phyloP scores from a whole-genome alignment of 495 filamentous ascomycete genomes.

The Daldinia decipiens region DNA sequence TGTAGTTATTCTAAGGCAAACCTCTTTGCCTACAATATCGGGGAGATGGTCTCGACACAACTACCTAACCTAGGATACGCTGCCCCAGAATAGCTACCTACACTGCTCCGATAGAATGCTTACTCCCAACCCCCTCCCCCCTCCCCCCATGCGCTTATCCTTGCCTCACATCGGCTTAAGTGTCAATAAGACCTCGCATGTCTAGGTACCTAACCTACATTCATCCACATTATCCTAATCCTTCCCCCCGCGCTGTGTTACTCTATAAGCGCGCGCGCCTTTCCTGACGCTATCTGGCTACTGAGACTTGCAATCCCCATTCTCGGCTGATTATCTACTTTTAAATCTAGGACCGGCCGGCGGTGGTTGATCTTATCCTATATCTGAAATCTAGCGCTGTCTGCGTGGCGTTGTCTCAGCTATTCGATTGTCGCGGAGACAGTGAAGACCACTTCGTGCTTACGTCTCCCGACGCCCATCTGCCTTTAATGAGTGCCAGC shows the following conservation, averaged over 20 bases:
- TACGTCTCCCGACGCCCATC: background rate
- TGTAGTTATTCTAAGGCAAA: background rate
- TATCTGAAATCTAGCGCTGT: background rate
- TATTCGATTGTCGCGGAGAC: background rate
- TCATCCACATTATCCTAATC: background rate
- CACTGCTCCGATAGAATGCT: background rate
- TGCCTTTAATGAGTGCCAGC: background rate
- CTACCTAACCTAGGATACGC: background rate
- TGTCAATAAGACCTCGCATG: background rate
- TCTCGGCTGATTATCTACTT: background rate
- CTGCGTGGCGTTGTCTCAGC: background rate
- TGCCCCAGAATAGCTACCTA: background rate
- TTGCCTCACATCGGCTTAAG: background rate
- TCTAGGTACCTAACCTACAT: too few species aligned
- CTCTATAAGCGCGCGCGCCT: background rate
- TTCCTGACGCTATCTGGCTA: background rate
- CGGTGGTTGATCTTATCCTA: background rate
- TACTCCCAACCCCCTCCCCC: background rate
- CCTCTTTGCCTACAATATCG: background rate
- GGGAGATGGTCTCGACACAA: background rate
- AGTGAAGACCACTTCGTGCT: background rate
- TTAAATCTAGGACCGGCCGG: background rate
- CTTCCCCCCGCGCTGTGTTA: background rate
- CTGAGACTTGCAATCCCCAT: background rate
- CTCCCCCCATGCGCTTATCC: background rate